Evolutionary conservation across 2,329 filamentous ascomycete species (phyloP).

Genomic region (Simplicillium sp.): DNA sequence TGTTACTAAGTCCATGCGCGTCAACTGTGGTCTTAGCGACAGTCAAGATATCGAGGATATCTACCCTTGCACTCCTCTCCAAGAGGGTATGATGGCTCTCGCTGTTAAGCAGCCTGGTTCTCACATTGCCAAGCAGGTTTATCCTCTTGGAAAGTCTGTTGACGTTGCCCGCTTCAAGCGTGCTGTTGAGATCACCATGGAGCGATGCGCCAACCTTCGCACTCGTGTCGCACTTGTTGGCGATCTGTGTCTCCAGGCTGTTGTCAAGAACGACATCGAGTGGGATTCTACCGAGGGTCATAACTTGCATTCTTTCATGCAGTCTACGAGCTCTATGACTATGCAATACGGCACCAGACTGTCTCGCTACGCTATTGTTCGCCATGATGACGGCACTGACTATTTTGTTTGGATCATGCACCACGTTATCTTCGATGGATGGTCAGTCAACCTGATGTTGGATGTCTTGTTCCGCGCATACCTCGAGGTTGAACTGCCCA

Average conservation of each 20-base stretch:
- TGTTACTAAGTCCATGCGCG: too few relatives aligned
- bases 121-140: conserved; percentile 5
- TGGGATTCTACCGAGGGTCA: conserved; percentile 12
- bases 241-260: conserved; percentile 23
- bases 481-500: conserved; percentile 11
- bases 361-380: conserved; percentile 21
- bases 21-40: too few relatives aligned
- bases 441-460: conserved; percentile 7
- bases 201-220: conserved; percentile 6
- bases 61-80: conserved; percentile 1
- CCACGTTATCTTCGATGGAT: conserved; percentile 7
- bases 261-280: conserved; percentile 26
- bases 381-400: neutral
- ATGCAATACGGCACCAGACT: conserved; percentile 9
- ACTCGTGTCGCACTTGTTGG: conserved; percentile 28
- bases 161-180: conserved; percentile 5
- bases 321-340: too few relatives aligned
- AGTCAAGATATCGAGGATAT: neutral
- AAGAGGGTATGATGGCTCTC: neutral
- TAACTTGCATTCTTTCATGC: neutral
- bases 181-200: conserved; percentile 4
- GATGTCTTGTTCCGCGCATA: conserved; percentile 3
- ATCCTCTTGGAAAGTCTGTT: neutral
- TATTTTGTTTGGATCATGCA: conserved; percentile 7
- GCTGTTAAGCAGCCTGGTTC: conserved; percentile 3